Evolutionary conservation across 164 flowering plant species (phyloP).

Genomic region (Tetrastigma voinierianum): DNA sequence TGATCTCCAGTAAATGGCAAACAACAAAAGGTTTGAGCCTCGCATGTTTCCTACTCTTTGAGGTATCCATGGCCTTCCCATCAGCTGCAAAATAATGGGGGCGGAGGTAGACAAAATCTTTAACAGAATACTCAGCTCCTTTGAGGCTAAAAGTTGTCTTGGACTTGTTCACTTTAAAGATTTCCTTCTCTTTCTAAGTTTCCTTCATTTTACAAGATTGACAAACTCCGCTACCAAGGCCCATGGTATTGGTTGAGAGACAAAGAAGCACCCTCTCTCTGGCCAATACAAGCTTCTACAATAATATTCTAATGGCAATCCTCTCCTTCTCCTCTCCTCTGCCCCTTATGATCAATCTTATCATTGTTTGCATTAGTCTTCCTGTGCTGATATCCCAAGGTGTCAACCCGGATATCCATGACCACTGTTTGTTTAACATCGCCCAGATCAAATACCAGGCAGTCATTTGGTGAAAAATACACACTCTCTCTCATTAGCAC

Average conservation of each 20-base stretch:
- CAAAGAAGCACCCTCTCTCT: conserved; percentile 83
- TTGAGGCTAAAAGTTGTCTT: conserved; percentile 40
- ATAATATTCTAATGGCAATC: conserved; percentile 69
- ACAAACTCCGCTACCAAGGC: conserved; percentile 76
- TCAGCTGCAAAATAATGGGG: conserved; percentile 39
- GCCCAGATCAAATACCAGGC: conserved; percentile 53
- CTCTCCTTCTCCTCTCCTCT: conserved; percentile 68
- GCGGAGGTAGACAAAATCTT: conserved; percentile 71
- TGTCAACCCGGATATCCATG: conserved; percentile 40
- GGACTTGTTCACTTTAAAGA: conserved; percentile 38
- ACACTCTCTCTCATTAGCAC: conserved; percentile 87
- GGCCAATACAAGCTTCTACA: conserved; percentile 92
- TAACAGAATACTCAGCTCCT: conserved; percentile 52
- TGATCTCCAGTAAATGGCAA: conserved; percentile 69
- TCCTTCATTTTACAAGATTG: conserved; percentile 56
- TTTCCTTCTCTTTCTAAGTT: conserved; percentile 28
- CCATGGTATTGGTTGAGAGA: conserved; percentile 52
- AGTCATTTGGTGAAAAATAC: conserved; percentile 79
- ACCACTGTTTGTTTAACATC: conserved; percentile 50
- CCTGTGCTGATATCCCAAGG: conserved; percentile 88
- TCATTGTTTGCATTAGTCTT: conserved; percentile 53
- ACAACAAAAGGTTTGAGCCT: conserved; percentile 82
- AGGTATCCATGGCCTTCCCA: conserved; percentile 38
- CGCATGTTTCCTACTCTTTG: conserved; percentile 84
- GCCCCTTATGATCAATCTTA: conserved; percentile 58